Base-by-base conservation (phyloP, 805 yeast species). In the Yamadazyma philogaea region DNA sequence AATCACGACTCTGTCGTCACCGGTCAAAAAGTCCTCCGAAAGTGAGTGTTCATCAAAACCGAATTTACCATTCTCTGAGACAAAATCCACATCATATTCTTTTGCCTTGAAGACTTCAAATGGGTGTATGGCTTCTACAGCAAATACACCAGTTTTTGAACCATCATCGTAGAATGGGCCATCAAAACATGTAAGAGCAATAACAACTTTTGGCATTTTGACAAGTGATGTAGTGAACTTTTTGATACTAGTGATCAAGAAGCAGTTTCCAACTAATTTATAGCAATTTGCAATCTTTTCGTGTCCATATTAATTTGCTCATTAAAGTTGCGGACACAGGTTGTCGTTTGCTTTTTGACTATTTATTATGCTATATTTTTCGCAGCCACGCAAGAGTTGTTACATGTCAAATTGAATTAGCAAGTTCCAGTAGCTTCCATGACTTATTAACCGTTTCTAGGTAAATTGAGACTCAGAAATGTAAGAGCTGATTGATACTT, bases 31-130 rank as follows among this genome's bases (percentile, higher is more conserved):
- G 33, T 66, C 71, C 22, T 48, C 52, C 17, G 54, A 47, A 12
- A 70, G 43, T 1, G 86, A 81, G 57, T 77, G 79, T 37, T 70
- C 80, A 54, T 82, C 87, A 51, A 71, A 59, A n/a, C 80, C 82
- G 46, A 53, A 76, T 3, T 63, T 59, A 17, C 87, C 87, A 24
- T 70, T 72, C 54, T 81, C 86, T 6, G 84, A 77, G 16, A 71
- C 80, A 45, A 81, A 66, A 38, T 70, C 74, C 18, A 82, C 79
- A 19, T 76, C 77, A 48, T 55, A 73, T 4, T 82, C 83, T 24
- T 73, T 63, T 35, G 68, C 56, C 19, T 46, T 59, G 59, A 77
- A 78, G 5, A 58, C 71, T 39, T 72, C 56, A 59, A 60, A 81
- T 34, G 87, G 85, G 53, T 82, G 84, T 30, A 71, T 55, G 11